A percentile compares a stretch with the other conserved stretches of the same genome.
These are phyloP conservation scores for Rhodotorula sp. DNA, from an alignment of 1,284 basidiomycete species.

Conservation along the genomic window DNA sequence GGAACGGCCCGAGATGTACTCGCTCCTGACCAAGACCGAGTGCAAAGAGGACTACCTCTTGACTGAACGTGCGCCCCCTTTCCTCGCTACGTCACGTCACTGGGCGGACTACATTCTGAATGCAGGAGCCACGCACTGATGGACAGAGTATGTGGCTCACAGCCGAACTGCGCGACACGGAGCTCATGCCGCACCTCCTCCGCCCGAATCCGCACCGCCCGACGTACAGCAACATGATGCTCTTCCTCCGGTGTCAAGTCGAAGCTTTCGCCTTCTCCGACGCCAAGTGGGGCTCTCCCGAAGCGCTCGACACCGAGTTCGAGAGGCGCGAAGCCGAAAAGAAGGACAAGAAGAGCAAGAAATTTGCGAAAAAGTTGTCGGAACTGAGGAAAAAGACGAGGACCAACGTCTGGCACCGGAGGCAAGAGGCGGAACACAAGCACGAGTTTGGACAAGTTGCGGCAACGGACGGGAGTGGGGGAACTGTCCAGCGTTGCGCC, in stretches of 20 bases:
- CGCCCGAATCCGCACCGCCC: constrained; percentile 96
- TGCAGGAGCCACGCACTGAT: neutral
- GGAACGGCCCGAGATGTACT: constrained; percentile 85
- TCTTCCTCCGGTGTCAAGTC: constrained; percentile 90
- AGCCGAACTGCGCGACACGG: constrained; percentile 91
- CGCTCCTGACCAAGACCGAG: constrained; percentile 95
- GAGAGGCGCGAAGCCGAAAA: constrained; percentile 75
- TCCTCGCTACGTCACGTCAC: neutral
- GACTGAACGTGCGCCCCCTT: constrained; percentile 55
- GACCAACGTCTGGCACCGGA: constrained; percentile 83
- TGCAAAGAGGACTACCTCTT: constrained; percentile 72
- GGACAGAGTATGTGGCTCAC: no score
- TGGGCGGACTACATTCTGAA: no score
- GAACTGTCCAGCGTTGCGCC: constrained; percentile 68
- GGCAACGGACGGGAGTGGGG: constrained; percentile 56
- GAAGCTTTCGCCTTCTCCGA: constrained; percentile 85
- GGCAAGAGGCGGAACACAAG: constrained; percentile 80
- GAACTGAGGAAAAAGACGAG: constrained; percentile 80
- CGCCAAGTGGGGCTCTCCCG: constrained; percentile 93
- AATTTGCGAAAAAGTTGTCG: constrained; percentile 80
- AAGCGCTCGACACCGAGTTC: constrained; percentile 87
- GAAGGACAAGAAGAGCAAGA: constrained; percentile 86
- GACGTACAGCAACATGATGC: constrained; percentile 99
- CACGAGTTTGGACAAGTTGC: constrained; percentile 68
- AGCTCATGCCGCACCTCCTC: constrained; percentile 87